A percentile compares a stretch with the other conserved stretches of the same genome.
These are phyloP conservation scores for Pleurotus djamor DNA, from an alignment of 768 basidiomycete species.

Conservation along the genomic window DNA sequence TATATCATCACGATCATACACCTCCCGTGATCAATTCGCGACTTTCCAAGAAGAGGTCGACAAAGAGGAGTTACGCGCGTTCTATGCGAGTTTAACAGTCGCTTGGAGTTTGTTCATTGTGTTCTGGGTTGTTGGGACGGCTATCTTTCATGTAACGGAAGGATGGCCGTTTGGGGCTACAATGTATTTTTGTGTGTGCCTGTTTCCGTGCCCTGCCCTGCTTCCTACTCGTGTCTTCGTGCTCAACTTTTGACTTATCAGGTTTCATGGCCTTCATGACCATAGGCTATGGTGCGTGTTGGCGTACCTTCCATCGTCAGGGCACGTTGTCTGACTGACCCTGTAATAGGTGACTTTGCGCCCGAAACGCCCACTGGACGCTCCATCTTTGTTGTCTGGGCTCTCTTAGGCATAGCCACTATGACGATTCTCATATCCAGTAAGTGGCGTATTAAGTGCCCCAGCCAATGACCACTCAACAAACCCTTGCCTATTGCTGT, in stretches of 20 bases:
- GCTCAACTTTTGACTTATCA: constrained; percentile 18
- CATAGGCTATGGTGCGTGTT: constrained; percentile 56
- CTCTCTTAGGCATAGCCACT: constrained; percentile 70
- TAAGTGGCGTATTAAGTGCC: constrained; percentile 23
- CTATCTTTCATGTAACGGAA: constrained; percentile 69
- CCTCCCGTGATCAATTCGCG: constrained; percentile 22
- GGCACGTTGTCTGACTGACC: not conserved
- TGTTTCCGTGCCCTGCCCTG: not conserved
- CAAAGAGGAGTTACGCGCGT: constrained; percentile 52
- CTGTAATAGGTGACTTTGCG: constrained; percentile 48
- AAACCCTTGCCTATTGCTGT: not conserved
- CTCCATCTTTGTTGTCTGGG: constrained; percentile 78
- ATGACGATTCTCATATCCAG: constrained; percentile 77
- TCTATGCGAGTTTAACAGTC: constrained; percentile 51
- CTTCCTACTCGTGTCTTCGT: not conserved
- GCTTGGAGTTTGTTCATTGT: constrained; percentile 61
- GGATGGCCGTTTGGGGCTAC: constrained; percentile 62
- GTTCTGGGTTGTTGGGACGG: constrained; percentile 83
- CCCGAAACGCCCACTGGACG: constrained; percentile 69
- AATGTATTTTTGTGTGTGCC: constrained; percentile 67
- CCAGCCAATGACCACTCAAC: not conserved
- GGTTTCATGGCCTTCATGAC: constrained; percentile 75
- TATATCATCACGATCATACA: not conserved
- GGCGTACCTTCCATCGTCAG: not conserved
- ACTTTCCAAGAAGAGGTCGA: constrained; percentile 24